These are phyloP conservation scores for Arachnomyces sp. DNA, from an alignment of 2,329 filamentous ascomycete species.

Conservation along the genomic window DNA sequence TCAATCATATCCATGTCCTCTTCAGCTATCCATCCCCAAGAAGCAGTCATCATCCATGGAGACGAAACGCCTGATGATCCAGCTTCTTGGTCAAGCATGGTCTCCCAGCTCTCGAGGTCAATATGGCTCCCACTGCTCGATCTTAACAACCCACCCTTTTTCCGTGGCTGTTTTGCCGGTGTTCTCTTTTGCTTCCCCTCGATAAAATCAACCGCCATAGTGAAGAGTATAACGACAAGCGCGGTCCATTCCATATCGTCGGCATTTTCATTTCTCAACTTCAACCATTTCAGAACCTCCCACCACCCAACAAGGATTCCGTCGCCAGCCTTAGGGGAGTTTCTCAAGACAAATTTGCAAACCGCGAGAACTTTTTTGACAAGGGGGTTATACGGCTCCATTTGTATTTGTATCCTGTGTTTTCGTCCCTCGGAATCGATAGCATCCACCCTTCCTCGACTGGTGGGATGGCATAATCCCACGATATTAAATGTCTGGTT, in stretches of 20 bases:
- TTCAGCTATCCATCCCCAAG: conserved; percentile 66
- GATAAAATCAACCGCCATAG: conserved; percentile 55
- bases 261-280: conserved; percentile 37
- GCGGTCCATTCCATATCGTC: conserved; percentile 61
- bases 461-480: conserved; percentile 51
- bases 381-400: conserved; percentile 57
- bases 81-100: conserved; percentile 41
- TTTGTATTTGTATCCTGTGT: conserved; percentile 59
- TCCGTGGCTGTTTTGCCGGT: conserved; percentile 28
- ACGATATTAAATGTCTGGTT: conserved; percentile 36
- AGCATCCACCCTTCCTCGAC: conserved; percentile 56
- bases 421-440: conserved; percentile 53
- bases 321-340: conserved; percentile 49
- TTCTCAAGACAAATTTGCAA: conserved; percentile 56
- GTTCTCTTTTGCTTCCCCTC: conserved; percentile 25
- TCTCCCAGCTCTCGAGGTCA: conserved; percentile 40
- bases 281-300: conserved; percentile 63
- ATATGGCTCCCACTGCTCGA: conserved; percentile 43
- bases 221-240: conserved; percentile 54
- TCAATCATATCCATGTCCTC: conserved; percentile 36
- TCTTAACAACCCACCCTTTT: conserved; percentile 37
- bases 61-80: conserved; percentile 32
- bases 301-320: conserved; percentile 62
- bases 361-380: conserved; percentile 53
- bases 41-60: conserved; percentile 47